Evolutionary conservation across 805 yeast genomes (phyloP), one percentile per base, ranked within the genome.

Genomic region (Candida boleticola): DNA sequence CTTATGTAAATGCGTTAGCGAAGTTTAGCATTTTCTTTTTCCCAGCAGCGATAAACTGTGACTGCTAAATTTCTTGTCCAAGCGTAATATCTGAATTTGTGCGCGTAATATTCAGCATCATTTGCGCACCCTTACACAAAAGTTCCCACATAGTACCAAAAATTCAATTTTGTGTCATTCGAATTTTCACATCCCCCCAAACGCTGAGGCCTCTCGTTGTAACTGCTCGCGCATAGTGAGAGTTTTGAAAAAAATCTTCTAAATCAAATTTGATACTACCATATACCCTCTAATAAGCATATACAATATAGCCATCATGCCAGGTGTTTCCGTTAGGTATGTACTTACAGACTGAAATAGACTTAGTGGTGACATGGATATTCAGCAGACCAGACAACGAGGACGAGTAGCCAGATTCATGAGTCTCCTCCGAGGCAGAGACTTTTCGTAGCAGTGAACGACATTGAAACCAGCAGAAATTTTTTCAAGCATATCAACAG

Each of bases 321-420:
- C 95, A 82, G 96, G 96, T 87, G 90, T 84, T 83, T 83, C 96
- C 80, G 96, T 89, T 75, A 88, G 92, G 96, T 87, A 86, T 69
- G 95, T 85, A 49, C 21, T 34, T 7, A 23, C 27, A 23, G 11
- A 31, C 20, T 6, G 5, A 18, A 18, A 19, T 34, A 4, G 19
- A 14, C 14, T 3, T 13, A 38, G 26, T 19, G 16, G 32, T 40
- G 17, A 26, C 25, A 30, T 37, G 42, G 36, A 40, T 32, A 43
- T 25, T 43, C 34, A 30, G 19, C 34, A 13, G 18, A 16, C 10
- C 16, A 30, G 19, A n/a, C 9, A n/a, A n/a, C n/a, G n/a, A n/a
- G n/a, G n/a, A n/a, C n/a, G n/a, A n/a, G n/a, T n/a, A n/a, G n/a
- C n/a, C n/a, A n/a, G n/a, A n/a, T n/a, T n/a, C n/a, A n/a, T n/a